Evolutionary conservation across 2,329 filamentous ascomycete species (phyloP).

Genomic region (Coniosporium tulheliwenetii): DNA sequence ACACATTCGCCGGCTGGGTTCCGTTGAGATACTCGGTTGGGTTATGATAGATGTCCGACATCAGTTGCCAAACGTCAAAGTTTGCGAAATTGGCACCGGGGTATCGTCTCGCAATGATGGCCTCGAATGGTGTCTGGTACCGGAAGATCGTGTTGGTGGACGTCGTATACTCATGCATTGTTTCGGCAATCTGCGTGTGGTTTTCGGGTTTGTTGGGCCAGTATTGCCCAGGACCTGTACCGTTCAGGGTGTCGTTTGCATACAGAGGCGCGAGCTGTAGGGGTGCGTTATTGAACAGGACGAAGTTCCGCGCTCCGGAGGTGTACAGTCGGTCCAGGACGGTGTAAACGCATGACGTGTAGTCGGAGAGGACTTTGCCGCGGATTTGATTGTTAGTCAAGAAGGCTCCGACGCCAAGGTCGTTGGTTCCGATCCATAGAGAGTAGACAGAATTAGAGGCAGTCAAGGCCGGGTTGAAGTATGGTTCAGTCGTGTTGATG

Average conservation of each 20-base stretch:
- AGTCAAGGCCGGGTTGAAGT: neutral
- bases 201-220: conserved; percentile 34
- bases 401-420: conserved; percentile 52
- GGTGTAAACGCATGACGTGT: conserved; percentile 51
- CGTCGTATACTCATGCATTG: conserved; percentile 36
- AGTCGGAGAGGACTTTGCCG: conserved; percentile 46
- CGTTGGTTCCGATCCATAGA: conserved; percentile 72
- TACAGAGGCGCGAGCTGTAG: conserved; percentile 56
- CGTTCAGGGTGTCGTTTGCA: conserved; percentile 31
- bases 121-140: conserved; percentile 34
- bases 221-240: conserved; percentile 26
- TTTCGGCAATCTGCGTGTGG: conserved; percentile 31
- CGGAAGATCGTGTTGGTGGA: conserved; percentile 35
- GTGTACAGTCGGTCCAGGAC: conserved; percentile 48
- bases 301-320: conserved; percentile 53
- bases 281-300: conserved; percentile 54
- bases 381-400: conserved; percentile 46
- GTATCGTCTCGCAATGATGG: conserved; percentile 25
- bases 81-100: conserved; percentile 45
- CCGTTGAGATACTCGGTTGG: conserved; percentile 48
- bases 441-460: conserved; percentile 42
- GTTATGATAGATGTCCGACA: conserved; percentile 45
- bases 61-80: conserved; percentile 50
- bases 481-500: conserved; percentile 16
- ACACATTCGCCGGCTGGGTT: conserved; percentile 44